Percentiles rank a stretch among this genome's conserved stretches.
Conservation (phyloP, 192 early-diverging fungal genomes). For the Podila horticola region DNA sequence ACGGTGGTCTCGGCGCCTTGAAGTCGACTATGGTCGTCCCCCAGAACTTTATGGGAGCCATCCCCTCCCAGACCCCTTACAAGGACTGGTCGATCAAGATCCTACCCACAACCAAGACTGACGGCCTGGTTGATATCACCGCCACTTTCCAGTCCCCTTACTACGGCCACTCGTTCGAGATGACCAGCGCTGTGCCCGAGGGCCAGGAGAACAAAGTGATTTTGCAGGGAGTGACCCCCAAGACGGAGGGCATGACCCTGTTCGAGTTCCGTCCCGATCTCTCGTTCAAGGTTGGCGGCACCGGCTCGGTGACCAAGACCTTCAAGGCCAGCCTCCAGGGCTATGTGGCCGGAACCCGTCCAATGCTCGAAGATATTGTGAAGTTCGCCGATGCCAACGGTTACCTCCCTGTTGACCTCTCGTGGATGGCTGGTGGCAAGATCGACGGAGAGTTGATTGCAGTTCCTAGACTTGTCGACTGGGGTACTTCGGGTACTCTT, state of each 20-base stretch:
- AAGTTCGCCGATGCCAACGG: conserved; percentile 15
- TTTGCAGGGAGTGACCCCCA: neutral
- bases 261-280: conserved; percentile 19
- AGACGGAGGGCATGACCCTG: neutral
- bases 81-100: conserved; percentile 34
- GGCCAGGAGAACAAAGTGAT: conserved; percentile 2
- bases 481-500: neutral
- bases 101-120: conserved; percentile 2
- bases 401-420: conserved; percentile 7
- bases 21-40: conserved; percentile 13
- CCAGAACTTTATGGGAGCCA: conserved; percentile 2
- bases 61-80: conserved; percentile 33
- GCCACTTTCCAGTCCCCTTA: conserved; percentile 45
- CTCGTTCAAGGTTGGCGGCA: conserved; percentile 18
- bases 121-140: conserved; percentile 5
- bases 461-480: neutral
- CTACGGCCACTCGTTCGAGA: conserved; percentile 23
- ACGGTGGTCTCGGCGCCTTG: conserved; percentile 19
- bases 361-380: conserved; percentile 4
- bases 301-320: conserved; percentile 11
- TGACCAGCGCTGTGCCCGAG: neutral
- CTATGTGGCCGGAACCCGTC: neutral
- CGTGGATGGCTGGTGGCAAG: neutral
- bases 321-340: conserved; percentile 6
- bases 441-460: too few relatives aligned